A percentile compares a stretch with the other conserved stretches of the same genome.
These are phyloP conservation scores for Bolboschoenus planiculmis DNA, from an alignment of 176 grass and related monocot species.

Conservation along the genomic window DNA sequence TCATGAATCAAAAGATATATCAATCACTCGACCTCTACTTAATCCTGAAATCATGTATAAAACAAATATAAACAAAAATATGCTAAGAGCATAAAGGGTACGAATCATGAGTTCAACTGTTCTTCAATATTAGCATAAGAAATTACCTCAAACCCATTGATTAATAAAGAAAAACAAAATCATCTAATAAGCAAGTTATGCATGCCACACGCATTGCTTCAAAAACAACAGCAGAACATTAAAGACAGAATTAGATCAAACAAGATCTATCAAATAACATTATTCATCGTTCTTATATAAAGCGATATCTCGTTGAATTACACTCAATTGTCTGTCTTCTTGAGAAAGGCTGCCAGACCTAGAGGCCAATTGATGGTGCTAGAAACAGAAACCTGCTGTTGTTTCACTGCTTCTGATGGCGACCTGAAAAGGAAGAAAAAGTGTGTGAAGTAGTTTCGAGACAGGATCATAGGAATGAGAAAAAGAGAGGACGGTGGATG, in stretches of 20 bases:
- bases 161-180: neutral
- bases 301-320: neutral
- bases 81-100: neutral
- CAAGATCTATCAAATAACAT: slow-evolving; percentile 5
- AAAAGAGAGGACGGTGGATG: neutral
- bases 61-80: neutral
- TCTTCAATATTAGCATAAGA: neutral
- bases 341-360: slow-evolving; percentile 60
- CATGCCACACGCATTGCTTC: neutral
- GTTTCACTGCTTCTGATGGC: slow-evolving; percentile 44
- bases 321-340: slow-evolving; percentile 46
- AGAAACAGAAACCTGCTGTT: slow-evolving; percentile 36
- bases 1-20: neutral
- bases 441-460: too few species aligned
- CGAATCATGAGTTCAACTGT: neutral
- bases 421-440: slow-evolving; percentile 40
- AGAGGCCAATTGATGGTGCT: slow-evolving; percentile 53
- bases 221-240: slow-evolving; percentile 11
- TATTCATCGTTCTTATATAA: neutral
- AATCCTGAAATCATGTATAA: neutral
- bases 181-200: neutral
- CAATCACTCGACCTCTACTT: neutral
- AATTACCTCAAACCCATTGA: neutral
- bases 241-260: slow-evolving; percentile 18
- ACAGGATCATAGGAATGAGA: too few species aligned